phyloP scores from a whole-genome alignment of 306 rosid genomes.

The Gastrolobium bilobum region DNA sequence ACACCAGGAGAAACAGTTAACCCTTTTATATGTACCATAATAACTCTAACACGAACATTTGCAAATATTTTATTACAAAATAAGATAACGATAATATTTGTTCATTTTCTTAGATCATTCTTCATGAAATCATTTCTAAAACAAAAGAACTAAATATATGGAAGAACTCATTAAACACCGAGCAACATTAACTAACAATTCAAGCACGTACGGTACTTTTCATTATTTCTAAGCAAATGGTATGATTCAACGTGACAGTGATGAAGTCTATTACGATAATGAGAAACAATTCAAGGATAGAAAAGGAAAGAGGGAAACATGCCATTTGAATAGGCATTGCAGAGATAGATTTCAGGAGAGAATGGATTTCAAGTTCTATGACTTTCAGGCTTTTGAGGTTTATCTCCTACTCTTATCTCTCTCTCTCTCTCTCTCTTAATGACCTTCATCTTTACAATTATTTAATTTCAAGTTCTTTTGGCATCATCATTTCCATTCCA shows the following conservation, averaged over 20 bases:
- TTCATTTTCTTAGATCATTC: not conserved
- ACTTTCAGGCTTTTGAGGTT: slow-evolving; percentile 53
- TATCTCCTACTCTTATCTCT: slow-evolving; percentile 11
- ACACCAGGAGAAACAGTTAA: too few relatives aligned
- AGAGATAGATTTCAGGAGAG: slow-evolving; percentile 50
- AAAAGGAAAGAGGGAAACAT: slow-evolving; percentile 48
- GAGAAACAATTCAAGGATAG: slow-evolving; percentile 47
- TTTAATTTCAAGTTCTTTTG: not conserved
- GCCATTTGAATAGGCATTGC: slow-evolving; percentile 30
- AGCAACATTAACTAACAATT: not conserved
- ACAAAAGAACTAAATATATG: not conserved
- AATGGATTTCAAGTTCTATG: slow-evolving; percentile 54
- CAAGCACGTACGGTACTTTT: too few relatives aligned
- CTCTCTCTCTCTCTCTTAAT: not conserved
- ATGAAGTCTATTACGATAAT: slow-evolving; percentile 42
- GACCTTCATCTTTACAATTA: not conserved
- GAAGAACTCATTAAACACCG: not conserved
- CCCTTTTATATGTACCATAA: too few relatives aligned
- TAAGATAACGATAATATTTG: not conserved
- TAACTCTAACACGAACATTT: too few relatives aligned
- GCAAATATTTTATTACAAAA: too few relatives aligned
- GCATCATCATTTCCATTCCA: not conserved
- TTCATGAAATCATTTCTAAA: not conserved
- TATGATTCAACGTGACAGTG: slow-evolving; percentile 46
- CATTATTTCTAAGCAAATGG: not conserved